Evolutionary conservation across 805 yeast species (phyloP).

Genomic region (Wickerhamiella nectarea): DNA sequence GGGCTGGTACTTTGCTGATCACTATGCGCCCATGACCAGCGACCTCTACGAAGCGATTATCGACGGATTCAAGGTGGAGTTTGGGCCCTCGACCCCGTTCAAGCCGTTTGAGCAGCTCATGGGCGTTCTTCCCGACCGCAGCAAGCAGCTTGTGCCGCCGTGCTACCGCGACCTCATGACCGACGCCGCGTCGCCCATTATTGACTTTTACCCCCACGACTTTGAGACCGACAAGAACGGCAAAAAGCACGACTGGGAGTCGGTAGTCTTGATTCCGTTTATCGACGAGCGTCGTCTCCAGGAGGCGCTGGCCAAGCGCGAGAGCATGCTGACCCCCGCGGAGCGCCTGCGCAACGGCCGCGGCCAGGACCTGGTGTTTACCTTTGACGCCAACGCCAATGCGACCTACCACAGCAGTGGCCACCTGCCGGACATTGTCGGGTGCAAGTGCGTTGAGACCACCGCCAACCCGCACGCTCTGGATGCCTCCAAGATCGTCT

Average conservation of each 20-base stretch:
- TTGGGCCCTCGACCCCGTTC: constrained; percentile 66
- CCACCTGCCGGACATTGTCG: constrained; percentile 57
- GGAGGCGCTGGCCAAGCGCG: constrained; percentile 56
- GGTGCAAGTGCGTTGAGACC: constrained; percentile 62
- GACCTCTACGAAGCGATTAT: constrained; percentile 59
- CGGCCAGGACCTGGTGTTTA: constrained; percentile 57
- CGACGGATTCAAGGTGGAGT: constrained; percentile 40
- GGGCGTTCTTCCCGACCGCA: constrained; percentile 95
- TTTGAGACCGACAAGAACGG: constrained; percentile 88
- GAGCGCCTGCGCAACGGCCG: constrained; percentile 62
- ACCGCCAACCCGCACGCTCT: constrained; percentile 40
- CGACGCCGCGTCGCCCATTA: constrained; percentile 72
- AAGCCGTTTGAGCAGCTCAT: constrained; percentile 89
- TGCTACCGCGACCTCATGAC: constrained; percentile 73
- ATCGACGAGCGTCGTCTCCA: constrained; percentile 71
- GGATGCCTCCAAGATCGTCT: constrained; percentile 25
- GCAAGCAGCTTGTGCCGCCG: constrained; percentile 62
- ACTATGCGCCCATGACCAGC: constrained; percentile 93
- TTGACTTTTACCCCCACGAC: constrained; percentile 79
- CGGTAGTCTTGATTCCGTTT: constrained; percentile 82
- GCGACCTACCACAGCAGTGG: constrained; percentile 49
- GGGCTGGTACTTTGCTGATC: constrained; percentile 96
- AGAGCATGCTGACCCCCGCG: constrained; percentile 46
- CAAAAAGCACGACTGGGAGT: constrained; percentile 94
- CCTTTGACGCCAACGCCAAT: constrained; percentile 63